Evolutionary conservation across 2,329 filamentous ascomycete species (phyloP).

Genomic region (Colletotrichum cereale): DNA sequence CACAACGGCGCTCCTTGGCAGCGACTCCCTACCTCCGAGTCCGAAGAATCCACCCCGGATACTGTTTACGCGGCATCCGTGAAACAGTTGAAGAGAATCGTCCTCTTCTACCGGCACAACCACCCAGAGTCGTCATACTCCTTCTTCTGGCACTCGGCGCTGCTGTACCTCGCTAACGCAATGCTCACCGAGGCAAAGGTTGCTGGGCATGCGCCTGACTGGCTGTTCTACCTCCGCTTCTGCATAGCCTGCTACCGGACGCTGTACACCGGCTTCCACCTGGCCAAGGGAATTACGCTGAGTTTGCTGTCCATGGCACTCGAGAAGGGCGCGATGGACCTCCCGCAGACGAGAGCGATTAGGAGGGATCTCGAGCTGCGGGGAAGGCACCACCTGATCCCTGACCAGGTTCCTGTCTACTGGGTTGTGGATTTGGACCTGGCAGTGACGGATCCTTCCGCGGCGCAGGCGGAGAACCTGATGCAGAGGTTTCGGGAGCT

Average conservation of each 20-base stretch:
- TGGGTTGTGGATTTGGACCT: too few species aligned
- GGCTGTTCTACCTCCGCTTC: conserved; percentile 52
- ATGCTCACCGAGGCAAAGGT: conserved; percentile 45
- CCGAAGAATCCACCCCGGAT: conserved; percentile 46
- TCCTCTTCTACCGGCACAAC: conserved; percentile 52
- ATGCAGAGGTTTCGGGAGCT: too few species aligned
- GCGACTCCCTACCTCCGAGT: conserved; percentile 48
- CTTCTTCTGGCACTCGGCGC: conserved; percentile 55
- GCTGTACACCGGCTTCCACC: conserved; percentile 36
- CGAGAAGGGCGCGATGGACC: too few species aligned
- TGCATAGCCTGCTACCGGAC: conserved; percentile 54
- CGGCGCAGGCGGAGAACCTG: too few species aligned
- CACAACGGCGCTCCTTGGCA: conserved; percentile 13
- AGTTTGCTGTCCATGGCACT: too few species aligned
- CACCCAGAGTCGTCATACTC: conserved; percentile 50
- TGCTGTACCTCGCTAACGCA: conserved; percentile 55
- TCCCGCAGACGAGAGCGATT: too few species aligned
- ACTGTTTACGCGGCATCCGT: conserved; percentile 51
- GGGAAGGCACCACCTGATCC: too few species aligned
- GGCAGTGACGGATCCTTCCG: too few species aligned
- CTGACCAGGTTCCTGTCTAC: too few species aligned
- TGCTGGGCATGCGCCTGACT: conserved; percentile 42
- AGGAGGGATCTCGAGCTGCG: too few species aligned
- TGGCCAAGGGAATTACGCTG: too few species aligned
- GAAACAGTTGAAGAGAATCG: conserved; percentile 53